Percentiles rank a stretch among this genome's conserved stretches.
Conservation (phyloP, 1,139 yeast species). For the Yamadazyma atmosphaerica region DNA sequence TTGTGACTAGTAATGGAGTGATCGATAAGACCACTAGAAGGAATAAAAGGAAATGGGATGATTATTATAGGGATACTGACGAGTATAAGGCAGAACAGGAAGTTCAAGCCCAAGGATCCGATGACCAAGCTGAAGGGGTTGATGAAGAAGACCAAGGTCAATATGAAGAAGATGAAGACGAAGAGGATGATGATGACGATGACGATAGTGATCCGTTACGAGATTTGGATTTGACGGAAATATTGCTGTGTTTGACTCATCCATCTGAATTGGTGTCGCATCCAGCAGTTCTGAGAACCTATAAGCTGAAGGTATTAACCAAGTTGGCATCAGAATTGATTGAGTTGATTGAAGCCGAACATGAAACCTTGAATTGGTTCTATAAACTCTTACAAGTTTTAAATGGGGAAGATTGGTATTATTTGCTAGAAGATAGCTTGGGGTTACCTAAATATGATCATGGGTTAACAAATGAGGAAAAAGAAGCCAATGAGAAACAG, state of each 20-base stretch:
- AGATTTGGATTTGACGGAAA: conserved; percentile 45
- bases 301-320: conserved; percentile 47
- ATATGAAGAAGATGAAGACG: conserved; percentile 18
- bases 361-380: conserved; percentile 67
- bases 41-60: conserved; percentile 42
- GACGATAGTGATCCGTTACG: conserved; percentile 35
- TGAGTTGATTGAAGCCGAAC: conserved; percentile 78
- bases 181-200: conserved; percentile 27
- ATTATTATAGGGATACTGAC: conserved; percentile 23
- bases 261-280: conserved; percentile 79
- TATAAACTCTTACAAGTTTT: conserved; percentile 73
- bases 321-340: conserved; percentile 70
- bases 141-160: conserved; percentile 21
- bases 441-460: conserved; percentile 72
- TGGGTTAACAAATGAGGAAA: conserved; percentile 42
- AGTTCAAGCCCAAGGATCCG: conserved; percentile 1
- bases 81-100: conserved; percentile 12
- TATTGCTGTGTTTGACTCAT: conserved; percentile 74
- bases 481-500: conserved; percentile 10
- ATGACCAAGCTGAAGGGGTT: conserved; percentile 10
- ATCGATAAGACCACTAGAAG: conserved; percentile 28
- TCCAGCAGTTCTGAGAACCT: conserved; percentile 69
- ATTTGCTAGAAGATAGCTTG: conserved; percentile 61
- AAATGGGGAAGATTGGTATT: conserved; percentile 82
- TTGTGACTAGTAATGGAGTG: conserved; percentile 38